Evolutionary conservation across 345 rosid genomes (phyloP), one percentile per base, ranked within the genome.

Genomic region (Adansonia digitata): DNA sequence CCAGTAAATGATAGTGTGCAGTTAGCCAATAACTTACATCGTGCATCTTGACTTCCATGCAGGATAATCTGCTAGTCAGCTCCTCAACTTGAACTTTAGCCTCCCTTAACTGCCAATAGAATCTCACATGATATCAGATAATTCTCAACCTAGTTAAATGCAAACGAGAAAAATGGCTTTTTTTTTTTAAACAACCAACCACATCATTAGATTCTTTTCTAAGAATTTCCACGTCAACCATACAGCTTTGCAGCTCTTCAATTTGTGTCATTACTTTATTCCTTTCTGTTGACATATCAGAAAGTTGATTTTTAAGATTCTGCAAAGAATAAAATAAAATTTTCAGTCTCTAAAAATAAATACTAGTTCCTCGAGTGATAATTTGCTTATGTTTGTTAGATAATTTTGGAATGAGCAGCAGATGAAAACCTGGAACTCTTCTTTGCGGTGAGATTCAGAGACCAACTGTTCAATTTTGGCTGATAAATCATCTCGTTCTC

Each of bases 401-500:
- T 11, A 17, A 35, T 26, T 34, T 49, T 35, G 20, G 52, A 26
- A 60, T 2, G 24, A 7, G 70, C 69, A 65, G 22, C 8, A 40
- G 39, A 77, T 24, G 69, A 75, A 63, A 79, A 86, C 91, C 93
- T 89, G 88, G 51, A 71, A 65, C 74, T 77, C 77, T 74, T 77
- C 77, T 59, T 76, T 35, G 31, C 70, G 49, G 22, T 76, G 77
- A 10, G 73, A 34, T 48, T 64, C 75, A 20, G 31, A 67, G 45
- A 82, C 87, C 37, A 72, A 66, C 76, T 76, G 85, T 73, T 43
- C 74, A 55, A 80, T 74, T 72, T 69, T 80, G 73, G 76, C 69
- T 56, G 79, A 42, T 71, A 86, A 76, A 74, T 78, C 76, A 35
- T 86, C 88, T 77, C 87, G 84, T 78, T 89, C 84, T 72, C 79